phyloP scores from a whole-genome alignment of 768 basidiomycete species.

The Cantharellus anzutake region DNA sequence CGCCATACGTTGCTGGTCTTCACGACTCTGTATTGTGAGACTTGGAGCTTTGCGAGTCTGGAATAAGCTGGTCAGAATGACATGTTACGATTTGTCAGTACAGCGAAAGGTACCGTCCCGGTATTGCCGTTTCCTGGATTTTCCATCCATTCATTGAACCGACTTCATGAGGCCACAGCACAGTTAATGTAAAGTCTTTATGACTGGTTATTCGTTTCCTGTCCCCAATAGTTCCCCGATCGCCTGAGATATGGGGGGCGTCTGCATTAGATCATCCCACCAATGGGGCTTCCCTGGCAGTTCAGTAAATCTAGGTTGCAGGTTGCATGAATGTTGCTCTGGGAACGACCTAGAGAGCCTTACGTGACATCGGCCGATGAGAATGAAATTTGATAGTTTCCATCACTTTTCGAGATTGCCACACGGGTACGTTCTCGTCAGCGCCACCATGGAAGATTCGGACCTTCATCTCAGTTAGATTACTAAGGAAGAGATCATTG shows the following conservation, averaged over 20 bases:
- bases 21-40: neutral
- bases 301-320: conserved; percentile 1
- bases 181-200: conserved; percentile 6
- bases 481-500: conserved; percentile 71
- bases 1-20: conserved; percentile 1
- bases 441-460: conserved; percentile 64
- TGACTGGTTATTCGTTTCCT: neutral
- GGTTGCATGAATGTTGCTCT: neutral
- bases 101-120: conserved; percentile 2
- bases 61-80: neutral
- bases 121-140: neutral
- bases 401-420: conserved; percentile 58
- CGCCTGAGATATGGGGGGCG: neutral
- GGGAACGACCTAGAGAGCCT: conserved; percentile 10
- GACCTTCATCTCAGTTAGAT: conserved; percentile 47
- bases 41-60: conserved; percentile 2
- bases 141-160: conserved; percentile 7
- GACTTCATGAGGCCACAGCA: conserved; percentile 7
- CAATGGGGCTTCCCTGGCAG: conserved; percentile 6
- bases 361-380: conserved; percentile 33
- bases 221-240: neutral
- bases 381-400: conserved; percentile 40
- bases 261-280: conserved; percentile 5
- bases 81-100: neutral
- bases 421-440: conserved; percentile 76